phyloP scores from a whole-genome alignment of 2,329 filamentous ascomycete genomes.

The Talaromyces marneffei region DNA sequence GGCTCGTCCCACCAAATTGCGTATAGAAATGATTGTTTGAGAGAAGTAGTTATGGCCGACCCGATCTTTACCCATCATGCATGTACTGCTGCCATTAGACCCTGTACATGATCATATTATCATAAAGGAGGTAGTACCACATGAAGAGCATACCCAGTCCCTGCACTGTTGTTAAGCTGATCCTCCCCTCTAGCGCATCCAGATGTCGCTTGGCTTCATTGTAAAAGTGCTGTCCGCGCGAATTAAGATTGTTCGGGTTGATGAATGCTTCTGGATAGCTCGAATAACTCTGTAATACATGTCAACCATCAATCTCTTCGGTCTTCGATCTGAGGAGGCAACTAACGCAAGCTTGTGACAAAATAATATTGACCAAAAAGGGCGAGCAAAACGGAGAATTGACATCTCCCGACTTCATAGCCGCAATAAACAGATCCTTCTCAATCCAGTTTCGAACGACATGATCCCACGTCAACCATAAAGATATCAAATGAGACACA shows the following conservation, averaged over 20 bases:
- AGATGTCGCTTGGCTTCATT: conserved; percentile 26
- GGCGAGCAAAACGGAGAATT: conserved; percentile 28
- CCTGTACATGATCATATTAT: background rate
- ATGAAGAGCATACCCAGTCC: conserved; percentile 22
- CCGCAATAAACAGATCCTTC: conserved; percentile 24
- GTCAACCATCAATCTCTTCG: background rate
- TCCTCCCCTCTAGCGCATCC: conserved; percentile 21
- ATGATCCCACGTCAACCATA: conserved; percentile 31
- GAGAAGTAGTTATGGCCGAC: conserved; percentile 11
- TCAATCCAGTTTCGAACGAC: conserved; percentile 27
- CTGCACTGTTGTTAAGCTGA: conserved; percentile 24
- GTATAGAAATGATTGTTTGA: conserved; percentile 6
- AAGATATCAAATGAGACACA: conserved; percentile 29
- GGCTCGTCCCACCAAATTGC: background rate
- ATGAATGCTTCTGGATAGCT: conserved; percentile 25
- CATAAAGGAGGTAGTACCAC: background rate
- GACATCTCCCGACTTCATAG: conserved; percentile 24
- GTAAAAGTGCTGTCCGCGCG: conserved; percentile 26
- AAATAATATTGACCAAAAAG: conserved; percentile 32
- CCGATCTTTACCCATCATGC: conserved; percentile 14
- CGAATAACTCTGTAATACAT: conserved; percentile 18
- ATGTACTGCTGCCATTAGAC: background rate
- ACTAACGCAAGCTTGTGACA: conserved; percentile 30
- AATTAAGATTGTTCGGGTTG: conserved; percentile 21
- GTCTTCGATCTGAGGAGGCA: background rate